phyloP scores from a whole-genome alignment of 2,329 filamentous ascomycete genomes.

The Fonsecaea pedrosoi region DNA sequence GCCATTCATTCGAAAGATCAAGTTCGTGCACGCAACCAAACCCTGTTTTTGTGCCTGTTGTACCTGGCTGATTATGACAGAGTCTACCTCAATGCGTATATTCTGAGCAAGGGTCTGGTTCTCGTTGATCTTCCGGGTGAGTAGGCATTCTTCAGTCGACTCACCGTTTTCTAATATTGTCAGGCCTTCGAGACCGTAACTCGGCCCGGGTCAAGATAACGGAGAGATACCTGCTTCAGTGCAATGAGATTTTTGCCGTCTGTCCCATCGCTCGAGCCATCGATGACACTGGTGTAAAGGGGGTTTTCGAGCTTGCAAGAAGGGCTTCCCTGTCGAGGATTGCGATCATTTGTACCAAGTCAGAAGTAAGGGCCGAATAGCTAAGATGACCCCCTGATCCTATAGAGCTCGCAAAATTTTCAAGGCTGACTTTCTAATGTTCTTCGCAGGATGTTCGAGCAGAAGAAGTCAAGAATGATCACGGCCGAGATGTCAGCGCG shows the following conservation, averaged over 20 bases:
- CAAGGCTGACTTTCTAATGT: not conserved
- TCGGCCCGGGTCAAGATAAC: conserved; percentile 19
- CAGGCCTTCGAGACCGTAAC: conserved; percentile 21
- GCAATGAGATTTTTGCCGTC: conserved; percentile 19
- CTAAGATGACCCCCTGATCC: not conserved
- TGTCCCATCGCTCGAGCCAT: conserved; percentile 15
- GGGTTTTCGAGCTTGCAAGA: conserved; percentile 16
- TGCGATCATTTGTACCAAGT: conserved; percentile 20
- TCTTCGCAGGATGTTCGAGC: conserved; percentile 8
- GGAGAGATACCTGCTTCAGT: conserved; percentile 16
- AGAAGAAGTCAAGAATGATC: conserved; percentile 10
- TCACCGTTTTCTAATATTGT: not conserved
- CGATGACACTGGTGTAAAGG: conserved; percentile 8
- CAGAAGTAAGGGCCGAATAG: conserved; percentile 12
- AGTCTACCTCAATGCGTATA: conserved; percentile 18
- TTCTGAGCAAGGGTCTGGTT: conserved; percentile 19
- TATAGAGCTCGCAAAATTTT: not conserved
- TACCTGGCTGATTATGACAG: conserved; percentile 8
- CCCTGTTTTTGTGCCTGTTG: not conserved
- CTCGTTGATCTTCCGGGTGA: conserved; percentile 21
- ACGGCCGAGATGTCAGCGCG: not conserved
- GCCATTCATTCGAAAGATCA: conserved; percentile 23
- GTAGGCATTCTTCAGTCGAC: not conserved
- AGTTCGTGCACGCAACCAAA: conserved; percentile 6
- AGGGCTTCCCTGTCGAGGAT: conserved; percentile 19